Evolutionary conservation across 495 filamentous ascomycete species (phyloP).

Genomic region (Apodospora peruviana): DNA sequence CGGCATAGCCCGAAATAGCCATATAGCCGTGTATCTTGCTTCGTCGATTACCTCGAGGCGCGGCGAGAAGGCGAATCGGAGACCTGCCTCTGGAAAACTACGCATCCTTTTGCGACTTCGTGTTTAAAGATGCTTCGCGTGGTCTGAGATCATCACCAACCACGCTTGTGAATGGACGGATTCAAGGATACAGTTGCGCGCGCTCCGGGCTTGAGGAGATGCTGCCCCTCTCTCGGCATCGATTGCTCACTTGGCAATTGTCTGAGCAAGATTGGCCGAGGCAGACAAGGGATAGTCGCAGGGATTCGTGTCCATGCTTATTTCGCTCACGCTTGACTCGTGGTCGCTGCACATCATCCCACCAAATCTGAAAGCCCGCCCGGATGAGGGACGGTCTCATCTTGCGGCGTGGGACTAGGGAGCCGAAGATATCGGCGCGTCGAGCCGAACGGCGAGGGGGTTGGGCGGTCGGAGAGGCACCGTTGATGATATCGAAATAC

Average conservation of each 20-base stretch:
- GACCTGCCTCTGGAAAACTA: too few relatives aligned
- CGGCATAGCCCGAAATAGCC: not conserved
- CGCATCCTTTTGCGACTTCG: not conserved
- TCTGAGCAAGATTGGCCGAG: constrained; percentile 20
- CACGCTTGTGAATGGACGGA: constrained; percentile 5
- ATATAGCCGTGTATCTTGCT: not conserved
- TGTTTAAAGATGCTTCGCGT: not conserved
- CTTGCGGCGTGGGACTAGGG: not conserved
- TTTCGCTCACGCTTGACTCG: constrained; percentile 29
- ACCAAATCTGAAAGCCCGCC: constrained; percentile 12
- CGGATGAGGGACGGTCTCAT: constrained; percentile 7
- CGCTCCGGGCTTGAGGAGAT: not conserved
- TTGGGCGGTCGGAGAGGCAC: not conserved
- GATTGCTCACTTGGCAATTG: constrained; percentile 15
- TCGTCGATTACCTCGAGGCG: too few relatives aligned
- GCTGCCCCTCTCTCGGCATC: constrained; percentile 22
- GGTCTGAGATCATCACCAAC: not conserved
- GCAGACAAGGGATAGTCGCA: constrained; percentile 9
- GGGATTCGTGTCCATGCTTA: constrained; percentile 16
- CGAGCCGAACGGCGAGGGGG: not conserved
- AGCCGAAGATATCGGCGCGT: not conserved
- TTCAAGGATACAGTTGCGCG: constrained; percentile 18
- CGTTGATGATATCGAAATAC: too few relatives aligned
- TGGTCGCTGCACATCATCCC: constrained; percentile 31
- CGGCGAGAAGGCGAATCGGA: not conserved